Percentiles rank a stretch among this genome's conserved stretches.
These are phyloP conservation scores for Paraphaeosphaeria minitans DNA, from an alignment of 2,329 filamentous ascomycete genomes.

Conservation along the genomic window DNA sequence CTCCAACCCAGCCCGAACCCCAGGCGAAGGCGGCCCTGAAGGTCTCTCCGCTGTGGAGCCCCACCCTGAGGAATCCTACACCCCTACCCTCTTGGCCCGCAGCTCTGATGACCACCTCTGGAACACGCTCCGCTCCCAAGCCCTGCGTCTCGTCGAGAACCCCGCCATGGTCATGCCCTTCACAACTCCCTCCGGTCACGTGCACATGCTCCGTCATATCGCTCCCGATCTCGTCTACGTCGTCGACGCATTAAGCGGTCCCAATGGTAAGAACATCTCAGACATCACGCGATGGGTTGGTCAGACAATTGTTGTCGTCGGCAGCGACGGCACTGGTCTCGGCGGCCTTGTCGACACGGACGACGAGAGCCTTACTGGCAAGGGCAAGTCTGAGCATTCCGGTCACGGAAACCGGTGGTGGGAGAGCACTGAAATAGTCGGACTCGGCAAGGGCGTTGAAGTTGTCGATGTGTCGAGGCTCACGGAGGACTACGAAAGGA, in stretches of 20 bases:
- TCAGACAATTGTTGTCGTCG: slow-evolving; percentile 65
- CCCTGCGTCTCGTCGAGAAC: slow-evolving; percentile 77
- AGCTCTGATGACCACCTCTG: slow-evolving; percentile 62
- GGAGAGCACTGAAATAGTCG: slow-evolving; percentile 79
- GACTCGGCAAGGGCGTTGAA: slow-evolving; percentile 83
- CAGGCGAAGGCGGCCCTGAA: slow-evolving; percentile 65
- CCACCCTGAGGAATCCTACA: slow-evolving; percentile 51
- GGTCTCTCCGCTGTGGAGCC: slow-evolving; percentile 56
- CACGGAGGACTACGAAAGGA: slow-evolving; percentile 83
- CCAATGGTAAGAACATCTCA: slow-evolving; percentile 73
- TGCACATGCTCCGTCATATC: slow-evolving; percentile 85
- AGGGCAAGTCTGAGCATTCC: slow-evolving; percentile 37
- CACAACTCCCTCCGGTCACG: slow-evolving; percentile 78
- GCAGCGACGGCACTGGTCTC: slow-evolving; percentile 50
- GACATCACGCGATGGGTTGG: slow-evolving; percentile 67
- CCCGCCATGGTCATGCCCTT: slow-evolving; percentile 89
- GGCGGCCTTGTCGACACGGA: slow-evolving; percentile 63
- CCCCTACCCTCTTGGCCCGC: slow-evolving; percentile 40
- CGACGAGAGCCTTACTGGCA: slow-evolving; percentile 57
- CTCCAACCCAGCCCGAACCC: slow-evolving; percentile 68
- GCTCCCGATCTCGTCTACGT: slow-evolving; percentile 86
- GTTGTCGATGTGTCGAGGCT: slow-evolving; percentile 83
- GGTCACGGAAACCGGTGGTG: slow-evolving; percentile 67
- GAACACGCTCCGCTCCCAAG: slow-evolving; percentile 80
- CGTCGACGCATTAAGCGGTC: slow-evolving; percentile 80